Base-by-base conservation (phyloP, 305 asterid genomes). In the Fraxinus floribunda region DNA sequence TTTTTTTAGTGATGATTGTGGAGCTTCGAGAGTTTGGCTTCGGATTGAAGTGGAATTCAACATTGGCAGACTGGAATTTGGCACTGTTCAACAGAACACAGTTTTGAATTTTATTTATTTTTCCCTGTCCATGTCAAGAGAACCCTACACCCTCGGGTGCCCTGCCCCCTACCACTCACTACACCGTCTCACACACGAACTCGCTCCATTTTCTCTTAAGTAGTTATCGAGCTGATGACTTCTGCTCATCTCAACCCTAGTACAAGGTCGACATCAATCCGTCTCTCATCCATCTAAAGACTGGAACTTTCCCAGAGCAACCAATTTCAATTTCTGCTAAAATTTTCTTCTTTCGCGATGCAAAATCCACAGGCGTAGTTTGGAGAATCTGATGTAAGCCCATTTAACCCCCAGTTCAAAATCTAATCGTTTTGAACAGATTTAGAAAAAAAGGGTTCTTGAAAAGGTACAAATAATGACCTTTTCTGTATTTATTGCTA, bases 381-480 rank as follows among this genome's bases (percentile, higher is more conserved):
- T 71, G 76, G 22, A 71, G 76, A 71, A 71, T 71, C 44, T 32
- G 88, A 81, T 83, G 84, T 79, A 44, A 68, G 78, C 44, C 49
- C 81, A 29, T 84, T 76, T 46, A 57, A 66, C 83, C 57, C 74
- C 76, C 88, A 76, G 84, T 83, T 80, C 71, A 71, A 82, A 81
- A 41, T 72, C 46, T 80, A 49, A 62, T 49, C 34, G 20, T 38
- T 70, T 71, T 79, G 24, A 29, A 10, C 83, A 52, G 57, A 78
- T 82, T 75, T 82, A 55, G 78, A 4, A 72, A 66, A 15, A 81
- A 15, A 35, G 78, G 76, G 81, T 36, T 86, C 76, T 84, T 86
- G 70, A 57, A 83, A 79, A 39, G 79, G 85, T 75, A 26, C 77
- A 41, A 75, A 13, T 44, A 6, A 34, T 64, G 60, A 26, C 34